Percentiles rank a stretch among this genome's conserved stretches.
These are phyloP conservation scores for Marchantia paleacea DNA, from an alignment of 225 moss, liverwort and hornwort genomes.

Conservation along the genomic window DNA sequence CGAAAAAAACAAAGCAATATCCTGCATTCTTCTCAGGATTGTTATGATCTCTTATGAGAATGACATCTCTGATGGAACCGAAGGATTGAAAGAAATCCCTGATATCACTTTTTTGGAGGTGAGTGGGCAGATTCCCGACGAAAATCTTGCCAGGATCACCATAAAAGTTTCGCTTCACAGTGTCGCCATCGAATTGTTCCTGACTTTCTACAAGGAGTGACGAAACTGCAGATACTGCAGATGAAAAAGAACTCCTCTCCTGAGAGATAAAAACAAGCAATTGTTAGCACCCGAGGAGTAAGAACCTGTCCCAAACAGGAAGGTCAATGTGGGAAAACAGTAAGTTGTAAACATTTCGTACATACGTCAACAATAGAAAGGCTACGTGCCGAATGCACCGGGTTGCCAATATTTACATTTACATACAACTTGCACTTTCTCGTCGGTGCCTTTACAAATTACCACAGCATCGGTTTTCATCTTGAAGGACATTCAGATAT, in stretches of 20 bases:
- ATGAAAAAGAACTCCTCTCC: constrained; percentile 9
- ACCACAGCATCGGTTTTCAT: neutral
- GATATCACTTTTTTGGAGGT: constrained; percentile 49
- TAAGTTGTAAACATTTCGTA: too few relatives aligned
- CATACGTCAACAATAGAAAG: neutral
- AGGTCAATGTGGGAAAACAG: neutral
- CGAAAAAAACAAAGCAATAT: constrained; percentile 68
- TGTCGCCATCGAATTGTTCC: neutral
- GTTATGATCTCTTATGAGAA: constrained; percentile 61
- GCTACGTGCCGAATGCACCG: neutral
- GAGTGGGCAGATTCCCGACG: constrained; percentile 61
- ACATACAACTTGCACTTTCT: neutral
- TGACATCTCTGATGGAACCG: constrained; percentile 63
- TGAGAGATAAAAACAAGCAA: neutral
- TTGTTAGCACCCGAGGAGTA: neutral
- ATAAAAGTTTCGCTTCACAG: constrained; percentile 2
- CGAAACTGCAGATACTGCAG: constrained; percentile 7
- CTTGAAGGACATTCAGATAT: too few relatives aligned
- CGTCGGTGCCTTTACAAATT: neutral
- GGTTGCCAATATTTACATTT: neutral
- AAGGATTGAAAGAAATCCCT: constrained; percentile 55
- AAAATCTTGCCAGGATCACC: constrained; percentile 66
- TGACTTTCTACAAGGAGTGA: neutral
- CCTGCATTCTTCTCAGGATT: constrained; percentile 66
- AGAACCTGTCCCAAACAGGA: neutral